phyloP scores from a whole-genome alignment of 371 early-diverging fungal species.

The Zopfochytrium polystomum region DNA sequence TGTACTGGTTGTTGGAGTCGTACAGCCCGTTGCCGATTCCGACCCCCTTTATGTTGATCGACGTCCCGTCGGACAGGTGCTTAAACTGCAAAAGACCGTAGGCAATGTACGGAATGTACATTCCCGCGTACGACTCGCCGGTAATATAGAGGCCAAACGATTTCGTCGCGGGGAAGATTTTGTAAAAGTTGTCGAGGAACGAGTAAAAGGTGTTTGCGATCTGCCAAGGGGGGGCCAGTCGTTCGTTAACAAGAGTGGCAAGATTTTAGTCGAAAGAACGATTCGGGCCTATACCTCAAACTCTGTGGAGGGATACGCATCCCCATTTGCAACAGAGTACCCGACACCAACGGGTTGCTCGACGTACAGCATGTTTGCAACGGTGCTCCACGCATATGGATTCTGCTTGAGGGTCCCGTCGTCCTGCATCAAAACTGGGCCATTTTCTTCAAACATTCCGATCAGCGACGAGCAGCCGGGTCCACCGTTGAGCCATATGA shows the following conservation, averaged over 20 bases:
- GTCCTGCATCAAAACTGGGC: conserved; percentile 39
- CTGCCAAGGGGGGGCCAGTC: not conserved
- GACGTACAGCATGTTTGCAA: conserved; percentile 49
- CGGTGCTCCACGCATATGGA: conserved; percentile 28
- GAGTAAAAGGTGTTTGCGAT: conserved; percentile 17
- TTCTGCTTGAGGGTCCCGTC: conserved; percentile 25
- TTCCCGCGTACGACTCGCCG: conserved; percentile 56
- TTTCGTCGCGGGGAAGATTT: conserved; percentile 41
- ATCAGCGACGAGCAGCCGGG: conserved; percentile 53
- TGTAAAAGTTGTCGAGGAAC: conserved; percentile 47
- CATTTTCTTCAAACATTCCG: conserved; percentile 53
- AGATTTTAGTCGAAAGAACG: too few species aligned
- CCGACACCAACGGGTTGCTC: conserved; percentile 58
- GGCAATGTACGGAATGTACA: conserved; percentile 51
- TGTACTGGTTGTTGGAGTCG: too few species aligned
- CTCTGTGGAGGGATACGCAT: conserved; percentile 7
- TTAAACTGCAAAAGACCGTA: too few species aligned
- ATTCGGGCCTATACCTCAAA: conserved; percentile 1
- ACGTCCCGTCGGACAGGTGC: not conserved
- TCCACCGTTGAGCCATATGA: conserved; percentile 42
- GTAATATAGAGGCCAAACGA: conserved; percentile 42
- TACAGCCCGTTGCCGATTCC: conserved; percentile 51
- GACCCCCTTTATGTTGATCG: conserved; percentile 31
- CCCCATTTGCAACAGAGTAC: conserved; percentile 36
- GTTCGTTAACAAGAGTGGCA: too few species aligned